Evolutionary conservation across 73 alveolate species (phyloP).

Genomic region (Paramecium bursaria): DNA sequence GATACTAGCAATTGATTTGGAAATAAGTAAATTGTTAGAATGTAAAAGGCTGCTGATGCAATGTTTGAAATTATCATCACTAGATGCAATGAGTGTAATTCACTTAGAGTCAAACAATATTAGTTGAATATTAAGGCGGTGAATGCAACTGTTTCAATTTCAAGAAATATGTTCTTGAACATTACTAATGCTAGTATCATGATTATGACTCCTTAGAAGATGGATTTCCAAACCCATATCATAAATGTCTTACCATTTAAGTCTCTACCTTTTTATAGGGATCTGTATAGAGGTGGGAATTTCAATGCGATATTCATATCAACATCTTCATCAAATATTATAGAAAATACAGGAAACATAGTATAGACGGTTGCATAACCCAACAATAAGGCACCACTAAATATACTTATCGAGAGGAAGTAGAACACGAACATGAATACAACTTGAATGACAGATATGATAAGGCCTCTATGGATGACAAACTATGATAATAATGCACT

Average conservation of each 20-base stretch:
- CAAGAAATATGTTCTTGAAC: constrained; percentile 85
- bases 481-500: constrained; percentile 81
- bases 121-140: constrained; percentile 83
- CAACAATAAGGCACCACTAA: constrained; percentile 80
- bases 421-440: constrained; percentile 82
- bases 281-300: constrained; percentile 92
- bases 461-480: constrained; percentile 90
- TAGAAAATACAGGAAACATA: constrained; percentile 85
- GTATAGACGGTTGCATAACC: constrained; percentile 91
- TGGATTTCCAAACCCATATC: constrained; percentile 90
- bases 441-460: constrained; percentile 81
- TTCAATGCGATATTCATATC: constrained; percentile 69
- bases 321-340: constrained; percentile 86
- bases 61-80: constrained; percentile 68
- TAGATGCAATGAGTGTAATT: constrained; percentile 60
- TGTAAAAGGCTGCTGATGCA: constrained; percentile 53
- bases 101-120: constrained; percentile 31
- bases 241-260: constrained; percentile 86
- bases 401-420: constrained; percentile 72
- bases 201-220: constrained; percentile 86
- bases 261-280: constrained; percentile 93
- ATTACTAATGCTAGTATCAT: constrained; percentile 86
- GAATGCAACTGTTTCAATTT: constrained; percentile 91
- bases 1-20: neutral
- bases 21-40: neutral